phyloP scores from a whole-genome alignment of 2,329 filamentous ascomycete genomes.

The Colletotrichum abscissum region DNA sequence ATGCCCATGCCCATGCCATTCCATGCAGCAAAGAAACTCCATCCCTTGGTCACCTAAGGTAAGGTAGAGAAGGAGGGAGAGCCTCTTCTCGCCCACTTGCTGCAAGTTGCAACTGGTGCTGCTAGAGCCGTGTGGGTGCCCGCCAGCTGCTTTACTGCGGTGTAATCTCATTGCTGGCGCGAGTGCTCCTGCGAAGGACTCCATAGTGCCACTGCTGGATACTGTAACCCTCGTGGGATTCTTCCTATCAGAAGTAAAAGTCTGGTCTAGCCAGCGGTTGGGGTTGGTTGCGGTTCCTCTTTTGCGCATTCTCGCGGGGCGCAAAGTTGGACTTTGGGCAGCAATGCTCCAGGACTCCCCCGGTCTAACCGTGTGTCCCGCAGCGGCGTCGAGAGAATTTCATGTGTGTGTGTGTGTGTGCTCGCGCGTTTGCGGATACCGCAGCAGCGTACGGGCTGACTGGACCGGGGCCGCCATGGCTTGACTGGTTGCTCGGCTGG shows the following conservation, averaged over 20 bases:
- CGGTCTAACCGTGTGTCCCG: slow-evolving; percentile 24
- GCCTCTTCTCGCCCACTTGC: background rate
- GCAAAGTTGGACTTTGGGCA: slow-evolving; percentile 35
- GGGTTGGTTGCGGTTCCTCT: slow-evolving; percentile 24
- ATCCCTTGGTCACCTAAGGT: background rate
- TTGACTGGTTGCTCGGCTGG: slow-evolving; percentile 29
- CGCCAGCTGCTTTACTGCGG: background rate
- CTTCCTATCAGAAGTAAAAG: slow-evolving; percentile 34
- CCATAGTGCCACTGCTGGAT: background rate
- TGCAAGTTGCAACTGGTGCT: slow-evolving; percentile 3
- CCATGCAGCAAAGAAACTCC: slow-evolving; percentile 26
- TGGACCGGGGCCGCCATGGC: background rate
- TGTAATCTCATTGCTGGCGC: slow-evolving; percentile 1
- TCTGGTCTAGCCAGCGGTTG: slow-evolving; percentile 18
- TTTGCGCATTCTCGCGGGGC: slow-evolving; percentile 34
- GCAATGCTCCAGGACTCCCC: slow-evolving; percentile 36
- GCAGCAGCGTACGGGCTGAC: slow-evolving; percentile 9
- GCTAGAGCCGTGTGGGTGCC: background rate
- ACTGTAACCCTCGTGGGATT: background rate
- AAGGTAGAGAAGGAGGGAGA: background rate
- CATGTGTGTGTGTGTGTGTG: background rate
- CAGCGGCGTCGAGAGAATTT: slow-evolving; percentile 9
- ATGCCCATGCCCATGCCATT: slow-evolving; percentile 27
- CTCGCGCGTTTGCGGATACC: slow-evolving; percentile 27
- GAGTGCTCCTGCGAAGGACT: background rate